phyloP scores from a whole-genome alignment of 139 green algal genomes.

The Desmodesmus armatus region DNA sequence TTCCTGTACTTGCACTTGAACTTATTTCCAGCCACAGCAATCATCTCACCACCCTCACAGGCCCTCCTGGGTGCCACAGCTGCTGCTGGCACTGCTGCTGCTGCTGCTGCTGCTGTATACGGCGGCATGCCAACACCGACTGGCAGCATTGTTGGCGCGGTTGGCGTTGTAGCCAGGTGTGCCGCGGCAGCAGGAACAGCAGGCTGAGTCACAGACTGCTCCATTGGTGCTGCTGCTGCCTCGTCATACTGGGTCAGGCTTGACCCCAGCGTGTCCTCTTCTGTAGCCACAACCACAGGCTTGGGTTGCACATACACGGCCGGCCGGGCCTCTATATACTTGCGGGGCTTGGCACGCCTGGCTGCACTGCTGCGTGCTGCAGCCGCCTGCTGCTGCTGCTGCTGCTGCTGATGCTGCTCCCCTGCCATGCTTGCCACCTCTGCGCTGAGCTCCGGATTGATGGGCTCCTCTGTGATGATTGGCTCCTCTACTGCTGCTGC shows the following conservation, averaged over 20 bases:
- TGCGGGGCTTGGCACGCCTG: neutral
- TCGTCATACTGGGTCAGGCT: slow-evolving; percentile 25
- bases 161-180: neutral
- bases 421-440: neutral
- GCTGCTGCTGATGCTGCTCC: neutral
- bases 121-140: neutral
- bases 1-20: slow-evolving; percentile 38
- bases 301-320: too few relatives aligned
- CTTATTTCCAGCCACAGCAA: slow-evolving; percentile 18
- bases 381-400: neutral
- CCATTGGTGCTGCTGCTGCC: neutral
- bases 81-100: neutral
- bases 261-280: neutral
- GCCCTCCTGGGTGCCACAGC: neutral
- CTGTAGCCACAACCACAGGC: too few relatives aligned
- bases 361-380: slow-evolving; percentile 7
- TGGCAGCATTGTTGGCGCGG: neutral
- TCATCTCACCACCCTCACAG: slow-evolving; percentile 17
- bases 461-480: too few relatives aligned
- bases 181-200: too few relatives aligned
- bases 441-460: too few relatives aligned
- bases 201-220: neutral
- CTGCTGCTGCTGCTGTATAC: neutral
- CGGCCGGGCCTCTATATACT: neutral
- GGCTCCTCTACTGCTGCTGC: slow-evolving; percentile 10